Conservation (phyloP, 2,329 filamentous ascomycete genomes). For the Tolypocladium inflatum region DNA sequence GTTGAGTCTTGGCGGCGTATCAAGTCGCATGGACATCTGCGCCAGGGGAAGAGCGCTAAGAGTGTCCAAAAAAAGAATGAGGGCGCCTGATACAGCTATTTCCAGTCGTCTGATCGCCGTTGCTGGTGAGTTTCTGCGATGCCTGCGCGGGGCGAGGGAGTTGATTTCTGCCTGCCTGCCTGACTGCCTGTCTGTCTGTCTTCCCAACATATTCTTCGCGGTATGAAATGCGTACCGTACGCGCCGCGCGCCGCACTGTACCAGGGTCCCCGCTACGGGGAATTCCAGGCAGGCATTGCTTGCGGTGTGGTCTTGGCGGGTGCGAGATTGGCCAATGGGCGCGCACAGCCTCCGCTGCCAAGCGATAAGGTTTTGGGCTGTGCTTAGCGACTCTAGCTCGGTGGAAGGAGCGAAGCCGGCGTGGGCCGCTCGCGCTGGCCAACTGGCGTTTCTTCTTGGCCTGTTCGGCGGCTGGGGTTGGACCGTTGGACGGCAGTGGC, state of each 20-base stretch:
- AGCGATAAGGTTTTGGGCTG: slow-evolving; percentile 3
- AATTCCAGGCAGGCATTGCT: not conserved
- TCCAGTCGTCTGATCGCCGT: not conserved
- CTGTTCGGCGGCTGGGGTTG: not conserved
- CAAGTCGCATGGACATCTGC: not conserved
- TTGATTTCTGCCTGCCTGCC: not conserved
- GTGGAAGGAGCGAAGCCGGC: not conserved
- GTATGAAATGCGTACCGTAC: not conserved
- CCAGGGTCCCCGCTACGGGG: not conserved
- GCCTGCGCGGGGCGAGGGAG: not conserved
- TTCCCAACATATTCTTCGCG: no score
- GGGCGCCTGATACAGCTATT: not conserved
- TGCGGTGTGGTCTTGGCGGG: not conserved
- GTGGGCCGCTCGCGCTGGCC: no score
- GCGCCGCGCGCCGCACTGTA: not conserved
- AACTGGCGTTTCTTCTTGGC: not conserved
- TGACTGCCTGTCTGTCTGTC: no score
- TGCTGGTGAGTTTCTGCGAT: not conserved
- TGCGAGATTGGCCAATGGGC: not conserved
- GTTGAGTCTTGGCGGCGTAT: not conserved
- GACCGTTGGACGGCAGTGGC: no score
- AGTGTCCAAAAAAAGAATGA: no score
- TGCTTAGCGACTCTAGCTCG: not conserved
- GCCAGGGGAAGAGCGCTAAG: not conserved
- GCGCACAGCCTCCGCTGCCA: not conserved